These are phyloP conservation scores for Pezizomycotina sp. DNA, from an alignment of 2,329 filamentous ascomycete genomes.

Conservation along the genomic window DNA sequence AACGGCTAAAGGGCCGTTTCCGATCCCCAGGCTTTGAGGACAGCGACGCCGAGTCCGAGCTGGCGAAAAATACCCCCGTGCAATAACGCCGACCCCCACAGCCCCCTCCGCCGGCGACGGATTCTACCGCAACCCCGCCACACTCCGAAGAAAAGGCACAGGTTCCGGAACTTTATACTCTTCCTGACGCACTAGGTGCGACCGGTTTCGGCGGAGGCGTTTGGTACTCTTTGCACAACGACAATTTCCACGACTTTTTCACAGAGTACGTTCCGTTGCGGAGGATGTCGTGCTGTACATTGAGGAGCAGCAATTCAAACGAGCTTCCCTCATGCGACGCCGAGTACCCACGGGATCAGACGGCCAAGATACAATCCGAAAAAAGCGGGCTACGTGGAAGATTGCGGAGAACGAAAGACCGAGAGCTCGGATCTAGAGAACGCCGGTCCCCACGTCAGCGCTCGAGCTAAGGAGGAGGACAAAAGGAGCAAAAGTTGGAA, in stretches of 20 bases:
- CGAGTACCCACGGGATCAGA: conserved; percentile 27
- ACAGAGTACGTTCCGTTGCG: conserved; percentile 91
- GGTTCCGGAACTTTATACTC: too few relatives aligned
- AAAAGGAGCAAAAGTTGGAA: neutral
- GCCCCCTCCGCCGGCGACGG: neutral
- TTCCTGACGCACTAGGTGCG: too few relatives aligned
- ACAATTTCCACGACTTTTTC: conserved; percentile 99
- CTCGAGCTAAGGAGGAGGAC: conserved; percentile 21
- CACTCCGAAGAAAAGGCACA: neutral
- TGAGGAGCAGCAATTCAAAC: conserved; percentile 84
- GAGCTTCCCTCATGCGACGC: conserved; percentile 48
- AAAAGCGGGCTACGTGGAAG: conserved; percentile 25
- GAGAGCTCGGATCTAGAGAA: conserved; percentile 21
- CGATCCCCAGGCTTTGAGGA: too few relatives aligned
- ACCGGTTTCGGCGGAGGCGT: conserved; percentile 79
- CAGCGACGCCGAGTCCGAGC: too few relatives aligned
- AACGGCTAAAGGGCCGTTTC: neutral
- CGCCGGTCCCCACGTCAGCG: conserved; percentile 23
- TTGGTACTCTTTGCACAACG: conserved; percentile 80
- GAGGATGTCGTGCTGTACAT: conserved; percentile 91
- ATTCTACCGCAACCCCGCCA: neutral
- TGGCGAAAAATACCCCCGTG: neutral
- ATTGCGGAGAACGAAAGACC: conserved; percentile 20
- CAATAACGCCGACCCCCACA: neutral
- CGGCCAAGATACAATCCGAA: conserved; percentile 23